Base-by-base conservation (phyloP, 768 basidiomycete species). In the Lyophyllum semitale region DNA sequence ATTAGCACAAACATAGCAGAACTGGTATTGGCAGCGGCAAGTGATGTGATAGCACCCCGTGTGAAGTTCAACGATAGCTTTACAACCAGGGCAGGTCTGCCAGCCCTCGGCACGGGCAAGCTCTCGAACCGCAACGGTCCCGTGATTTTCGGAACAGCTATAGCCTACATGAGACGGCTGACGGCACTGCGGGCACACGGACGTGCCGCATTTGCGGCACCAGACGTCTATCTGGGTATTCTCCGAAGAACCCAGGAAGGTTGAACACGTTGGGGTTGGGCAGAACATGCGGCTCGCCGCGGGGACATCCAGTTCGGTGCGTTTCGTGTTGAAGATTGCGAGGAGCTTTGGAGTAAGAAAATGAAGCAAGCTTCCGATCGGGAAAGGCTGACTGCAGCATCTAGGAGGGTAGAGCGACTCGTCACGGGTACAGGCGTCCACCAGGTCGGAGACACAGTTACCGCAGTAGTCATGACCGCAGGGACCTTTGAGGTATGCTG, bases 21-120 rank as follows among this genome's bases (percentile, higher is more conserved):
- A 88, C 59, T 88, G 64, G 0, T 74, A 70, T 6, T 73, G 67
- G 63, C 85, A 86, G 20, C 77, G 73, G 57, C 86, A 88, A 13
- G 78, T 84, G 70, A 88, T 87, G 46, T 88, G 87, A 64, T 79
- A 84, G 56, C 87, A 88, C 0, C 87, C 86, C 5, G 73, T 61
- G 17, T 69, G 62, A 15, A 85, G 74, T 58, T 88, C 87, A 35
- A 88, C 75, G 45, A 88, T 73, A 15, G 75, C 69, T 5, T 73
- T 61, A 61, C 87, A 88, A 4, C 75, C 74, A 0, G 85, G 85
- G 62, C 87, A 88, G 0, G 83, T 86, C 60, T 87, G 83, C 85
- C 84, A 88, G 11, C 71, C 70, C 44, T 78, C 56, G 29, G 71
- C 58, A 1, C 61, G 61, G 0, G 84, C 84, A 2, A 85, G 73